Conservation (phyloP, 2,329 filamentous ascomycete genomes). For the Ciborinia camelliae region DNA sequence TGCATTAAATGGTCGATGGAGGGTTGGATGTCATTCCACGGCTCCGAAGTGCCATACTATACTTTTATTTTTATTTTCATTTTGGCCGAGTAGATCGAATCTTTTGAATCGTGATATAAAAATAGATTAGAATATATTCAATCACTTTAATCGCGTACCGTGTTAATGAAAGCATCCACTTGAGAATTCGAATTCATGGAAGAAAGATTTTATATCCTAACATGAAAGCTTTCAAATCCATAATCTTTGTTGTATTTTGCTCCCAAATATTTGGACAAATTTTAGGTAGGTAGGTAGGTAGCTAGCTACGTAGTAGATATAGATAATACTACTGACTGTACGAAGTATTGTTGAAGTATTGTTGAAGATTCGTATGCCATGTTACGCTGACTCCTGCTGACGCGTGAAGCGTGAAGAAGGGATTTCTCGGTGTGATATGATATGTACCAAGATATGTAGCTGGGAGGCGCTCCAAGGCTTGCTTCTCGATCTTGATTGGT, state of each 20-base stretch:
- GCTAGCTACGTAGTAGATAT: too few relatives aligned
- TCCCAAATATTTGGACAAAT: too few relatives aligned
- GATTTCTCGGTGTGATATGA: background rate
- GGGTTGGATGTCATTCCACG: background rate
- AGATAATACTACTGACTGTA: too few relatives aligned
- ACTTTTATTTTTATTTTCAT: too few relatives aligned
- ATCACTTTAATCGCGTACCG: background rate
- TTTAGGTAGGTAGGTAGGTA: background rate
- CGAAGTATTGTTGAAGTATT: too few relatives aligned
- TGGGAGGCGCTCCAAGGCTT: background rate
- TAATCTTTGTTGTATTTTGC: too few relatives aligned
- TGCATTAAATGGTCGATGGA: constrained; percentile 16
- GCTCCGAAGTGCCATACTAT: constrained; percentile 3
- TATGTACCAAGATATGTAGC: background rate
- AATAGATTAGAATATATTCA: background rate
- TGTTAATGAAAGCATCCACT: too few relatives aligned
- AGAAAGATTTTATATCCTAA: background rate
- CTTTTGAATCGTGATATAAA: background rate
- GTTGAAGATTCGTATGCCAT: background rate
- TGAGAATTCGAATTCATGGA: background rate
- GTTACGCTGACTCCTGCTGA: constrained; percentile 10
- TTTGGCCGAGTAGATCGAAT: constrained; percentile 6
- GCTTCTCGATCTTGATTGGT: background rate
- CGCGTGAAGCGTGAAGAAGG: background rate
- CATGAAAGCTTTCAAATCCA: background rate